Percentiles rank a stretch among this genome's conserved stretches.
Evolutionary conservation across 345 rosid genomes (phyloP).

Genomic region (Turritis glabra): DNA sequence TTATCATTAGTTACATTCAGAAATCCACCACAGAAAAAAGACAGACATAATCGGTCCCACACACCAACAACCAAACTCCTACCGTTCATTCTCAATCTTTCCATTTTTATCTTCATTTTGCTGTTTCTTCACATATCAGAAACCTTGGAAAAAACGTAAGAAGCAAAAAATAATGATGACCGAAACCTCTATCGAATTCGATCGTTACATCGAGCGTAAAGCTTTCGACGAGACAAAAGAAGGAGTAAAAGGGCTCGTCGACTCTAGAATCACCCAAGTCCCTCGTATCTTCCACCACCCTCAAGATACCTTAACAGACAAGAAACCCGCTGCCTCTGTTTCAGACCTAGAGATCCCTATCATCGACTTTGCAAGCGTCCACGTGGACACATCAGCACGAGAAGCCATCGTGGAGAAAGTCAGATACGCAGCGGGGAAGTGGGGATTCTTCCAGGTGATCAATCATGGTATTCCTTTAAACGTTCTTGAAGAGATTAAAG

Average conservation of each 20-base stretch:
- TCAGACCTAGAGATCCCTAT: constrained; percentile 34
- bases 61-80: neutral
- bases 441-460: constrained; percentile 54
- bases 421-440: constrained; percentile 24
- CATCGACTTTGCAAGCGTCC: constrained; percentile 42
- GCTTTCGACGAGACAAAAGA: constrained; percentile 41
- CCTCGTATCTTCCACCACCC: constrained; percentile 36
- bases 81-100: neutral
- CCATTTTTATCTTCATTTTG: neutral
- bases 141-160: neutral
- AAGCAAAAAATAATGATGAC: neutral
- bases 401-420: constrained; percentile 34
- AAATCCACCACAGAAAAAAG: neutral
- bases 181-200: neutral
- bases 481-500: constrained; percentile 33
- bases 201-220: constrained; percentile 26
- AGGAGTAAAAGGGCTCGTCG: constrained; percentile 42
- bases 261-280: constrained; percentile 28
- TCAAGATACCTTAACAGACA: neutral
- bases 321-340: neutral
- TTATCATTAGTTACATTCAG: neutral
- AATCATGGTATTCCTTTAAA: constrained; percentile 47
- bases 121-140: neutral
- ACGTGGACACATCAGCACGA: neutral
- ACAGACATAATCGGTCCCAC: neutral